Percentiles rank a stretch among this genome's conserved stretches.
Conservation (phyloP, 2,329 filamentous ascomycete genomes). For the Aspergillaceae sp. region DNA sequence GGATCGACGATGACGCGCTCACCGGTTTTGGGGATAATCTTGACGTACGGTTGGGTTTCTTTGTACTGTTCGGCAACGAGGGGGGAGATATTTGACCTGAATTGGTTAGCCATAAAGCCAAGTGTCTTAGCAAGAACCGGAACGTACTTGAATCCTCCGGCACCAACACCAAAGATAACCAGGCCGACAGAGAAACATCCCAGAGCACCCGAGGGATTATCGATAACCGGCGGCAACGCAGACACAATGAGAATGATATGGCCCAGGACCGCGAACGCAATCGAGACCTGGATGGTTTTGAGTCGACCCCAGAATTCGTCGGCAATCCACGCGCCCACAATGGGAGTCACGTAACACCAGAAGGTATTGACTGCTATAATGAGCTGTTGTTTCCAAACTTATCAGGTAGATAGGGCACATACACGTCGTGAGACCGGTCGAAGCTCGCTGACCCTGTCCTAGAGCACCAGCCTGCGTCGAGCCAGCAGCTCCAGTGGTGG, state of each 20-base stretch:
- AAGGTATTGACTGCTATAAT: conserved; percentile 46
- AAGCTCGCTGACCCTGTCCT: conserved; percentile 51
- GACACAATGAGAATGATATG: conserved; percentile 60
- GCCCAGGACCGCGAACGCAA: conserved; percentile 55
- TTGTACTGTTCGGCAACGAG: conserved; percentile 62
- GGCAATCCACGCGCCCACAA: conserved; percentile 55
- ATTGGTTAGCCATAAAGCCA: neutral
- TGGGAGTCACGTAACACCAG: conserved; percentile 54
- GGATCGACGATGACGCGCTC: conserved; percentile 64
- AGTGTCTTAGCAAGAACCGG: neutral
- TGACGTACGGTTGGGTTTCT: conserved; percentile 50
- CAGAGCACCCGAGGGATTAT: conserved; percentile 48
- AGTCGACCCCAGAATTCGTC: conserved; percentile 64
- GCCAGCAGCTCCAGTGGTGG: conserved; percentile 43
- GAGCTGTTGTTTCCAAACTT: neutral
- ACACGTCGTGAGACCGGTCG: conserved; percentile 45
- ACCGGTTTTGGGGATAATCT: conserved; percentile 45
- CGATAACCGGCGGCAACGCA: conserved; percentile 56
- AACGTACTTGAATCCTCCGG: conserved; percentile 62
- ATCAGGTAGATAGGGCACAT: conserved; percentile 6
- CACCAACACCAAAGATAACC: conserved; percentile 62
- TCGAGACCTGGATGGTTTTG: conserved; percentile 62
- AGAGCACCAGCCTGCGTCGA: conserved; percentile 43
- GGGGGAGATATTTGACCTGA: conserved; percentile 59
- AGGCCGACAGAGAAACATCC: conserved; percentile 57